Conservation (phyloP, 805 yeast species). For the Kazachstania kunashirensis region DNA sequence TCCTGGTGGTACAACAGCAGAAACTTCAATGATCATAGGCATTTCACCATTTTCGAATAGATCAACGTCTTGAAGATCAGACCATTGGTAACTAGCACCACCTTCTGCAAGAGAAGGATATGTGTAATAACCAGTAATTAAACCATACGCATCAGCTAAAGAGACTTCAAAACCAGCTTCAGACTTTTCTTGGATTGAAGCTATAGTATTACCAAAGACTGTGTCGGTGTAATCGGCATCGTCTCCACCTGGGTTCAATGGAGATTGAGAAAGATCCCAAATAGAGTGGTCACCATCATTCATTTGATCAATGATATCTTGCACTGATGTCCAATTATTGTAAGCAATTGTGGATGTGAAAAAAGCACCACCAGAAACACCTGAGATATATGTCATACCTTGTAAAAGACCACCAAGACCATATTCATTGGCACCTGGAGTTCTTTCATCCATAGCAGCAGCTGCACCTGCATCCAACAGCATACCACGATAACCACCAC, state of each 20-base stretch:
- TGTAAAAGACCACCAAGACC: conserved; percentile 71
- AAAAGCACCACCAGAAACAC: conserved; percentile 83
- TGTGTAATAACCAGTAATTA: conserved; percentile 62
- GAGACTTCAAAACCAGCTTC: conserved; percentile 59
- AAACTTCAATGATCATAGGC: conserved; percentile 64
- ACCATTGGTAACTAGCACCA: conserved; percentile 53
- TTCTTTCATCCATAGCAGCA: conserved; percentile 71
- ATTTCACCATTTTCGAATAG: conserved; percentile 50
- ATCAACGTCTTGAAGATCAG: conserved; percentile 49
- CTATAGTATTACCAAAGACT: conserved; percentile 43
- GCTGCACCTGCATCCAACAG: conserved; percentile 75
- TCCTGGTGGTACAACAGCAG: conserved; percentile 56
- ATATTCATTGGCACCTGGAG: conserved; percentile 42
- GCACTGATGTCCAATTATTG: conserved; percentile 66
- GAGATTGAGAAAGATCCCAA: conserved; percentile 62
- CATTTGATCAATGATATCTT: conserved; percentile 38
- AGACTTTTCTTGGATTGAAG: conserved; percentile 42
- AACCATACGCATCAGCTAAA: conserved; percentile 72
- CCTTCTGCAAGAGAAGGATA: conserved; percentile 50
- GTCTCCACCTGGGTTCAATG: conserved; percentile 53
- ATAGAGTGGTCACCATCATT: conserved; percentile 33
- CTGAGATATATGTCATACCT: conserved; percentile 59
- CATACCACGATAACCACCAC: conserved; percentile 92
- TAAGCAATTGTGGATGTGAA: conserved; percentile 54
- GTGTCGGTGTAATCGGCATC: conserved; percentile 41